Percentiles rank a stretch among this genome's conserved stretches.
These are phyloP conservation scores for Stemphylium vesicarium DNA, from an alignment of 2,329 filamentous ascomycete species.

Conservation along the genomic window DNA sequence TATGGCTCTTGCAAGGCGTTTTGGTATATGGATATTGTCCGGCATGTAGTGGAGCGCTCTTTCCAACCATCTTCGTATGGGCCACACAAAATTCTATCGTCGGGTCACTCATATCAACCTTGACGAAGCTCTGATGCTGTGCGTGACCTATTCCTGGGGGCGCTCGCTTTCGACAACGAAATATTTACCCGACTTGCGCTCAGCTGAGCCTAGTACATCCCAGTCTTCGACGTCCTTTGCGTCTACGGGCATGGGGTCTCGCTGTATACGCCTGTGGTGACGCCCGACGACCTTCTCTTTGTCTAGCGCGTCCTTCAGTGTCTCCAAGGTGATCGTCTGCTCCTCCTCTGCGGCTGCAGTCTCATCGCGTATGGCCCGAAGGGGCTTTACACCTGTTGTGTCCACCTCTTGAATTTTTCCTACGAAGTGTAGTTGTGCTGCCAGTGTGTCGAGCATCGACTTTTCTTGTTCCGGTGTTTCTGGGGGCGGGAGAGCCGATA, in stretches of 20 bases:
- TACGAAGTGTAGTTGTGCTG: slow-evolving; percentile 90
- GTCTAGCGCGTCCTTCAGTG: slow-evolving; percentile 62
- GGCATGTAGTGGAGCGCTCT: background rate
- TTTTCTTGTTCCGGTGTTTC: slow-evolving; percentile 66
- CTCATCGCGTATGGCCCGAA: slow-evolving; percentile 83
- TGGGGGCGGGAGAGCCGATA: slow-evolving; percentile 85
- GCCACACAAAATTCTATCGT: background rate
- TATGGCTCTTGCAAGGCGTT: background rate
- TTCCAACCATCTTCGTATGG: background rate
- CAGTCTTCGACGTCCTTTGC: slow-evolving; percentile 65
- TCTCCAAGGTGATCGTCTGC: slow-evolving; percentile 64
- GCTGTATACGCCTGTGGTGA: slow-evolving; percentile 57
- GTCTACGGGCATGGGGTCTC: slow-evolving; percentile 51
- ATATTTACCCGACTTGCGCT: slow-evolving; percentile 71
- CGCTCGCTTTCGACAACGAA: slow-evolving; percentile 76
- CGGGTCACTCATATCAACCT: background rate
- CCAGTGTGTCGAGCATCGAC: slow-evolving; percentile 74
- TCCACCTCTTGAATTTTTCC: slow-evolving; percentile 81
- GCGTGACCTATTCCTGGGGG: slow-evolving; percentile 29
- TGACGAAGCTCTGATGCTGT: background rate
- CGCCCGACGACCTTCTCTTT: slow-evolving; percentile 67
- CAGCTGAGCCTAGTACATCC: slow-evolving; percentile 72
- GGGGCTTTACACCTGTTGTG: slow-evolving; percentile 72
- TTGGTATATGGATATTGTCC: background rate
- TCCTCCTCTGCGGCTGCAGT: slow-evolving; percentile 63